phyloP scores from a whole-genome alignment of 176 grass and related monocot species.

The Phoenix roebelenii region DNA sequence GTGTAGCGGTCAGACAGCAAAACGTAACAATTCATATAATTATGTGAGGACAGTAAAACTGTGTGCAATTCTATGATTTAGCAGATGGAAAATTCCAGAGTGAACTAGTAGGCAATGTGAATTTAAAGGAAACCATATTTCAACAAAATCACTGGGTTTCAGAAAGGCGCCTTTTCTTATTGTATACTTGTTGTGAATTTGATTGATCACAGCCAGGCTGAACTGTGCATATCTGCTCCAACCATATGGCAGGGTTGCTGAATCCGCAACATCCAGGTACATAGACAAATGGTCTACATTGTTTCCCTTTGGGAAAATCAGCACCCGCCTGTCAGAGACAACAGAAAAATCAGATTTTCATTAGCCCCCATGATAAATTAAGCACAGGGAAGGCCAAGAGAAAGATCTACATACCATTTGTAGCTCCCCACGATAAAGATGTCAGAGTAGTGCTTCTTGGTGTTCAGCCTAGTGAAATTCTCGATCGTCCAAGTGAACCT shows the following conservation, averaged over 20 bases:
- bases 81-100: too few relatives aligned
- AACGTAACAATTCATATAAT: too few relatives aligned
- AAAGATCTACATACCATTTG: constrained; percentile 53
- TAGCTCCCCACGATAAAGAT: constrained; percentile 79
- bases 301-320: constrained; percentile 97
- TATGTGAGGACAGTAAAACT: too few relatives aligned
- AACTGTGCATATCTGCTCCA: constrained; percentile 99
- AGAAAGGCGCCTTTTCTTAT: constrained; percentile 84
- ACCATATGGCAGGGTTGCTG: constrained; percentile 73
- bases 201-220: constrained; percentile 77
- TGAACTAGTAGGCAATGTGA: too few relatives aligned
- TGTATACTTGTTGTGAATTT: constrained; percentile 85
- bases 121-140: too few relatives aligned
- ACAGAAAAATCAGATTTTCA: not conserved
- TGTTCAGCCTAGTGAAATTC: constrained; percentile 67
- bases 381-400: too few relatives aligned
- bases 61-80: too few relatives aligned
- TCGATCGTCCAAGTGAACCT: constrained; percentile 97
- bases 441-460: constrained; percentile 90
- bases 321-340: constrained; percentile 59
- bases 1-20: too few relatives aligned
- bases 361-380: not conserved
- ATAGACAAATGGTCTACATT: constrained; percentile 94
- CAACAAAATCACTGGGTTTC: not conserved
- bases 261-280: constrained; percentile 98